Percentiles rank a stretch among this genome's conserved stretches.
These are phyloP conservation scores for Saururus chinensis DNA, from an alignment of 164 flowering plant genomes.

Conservation along the genomic window DNA sequence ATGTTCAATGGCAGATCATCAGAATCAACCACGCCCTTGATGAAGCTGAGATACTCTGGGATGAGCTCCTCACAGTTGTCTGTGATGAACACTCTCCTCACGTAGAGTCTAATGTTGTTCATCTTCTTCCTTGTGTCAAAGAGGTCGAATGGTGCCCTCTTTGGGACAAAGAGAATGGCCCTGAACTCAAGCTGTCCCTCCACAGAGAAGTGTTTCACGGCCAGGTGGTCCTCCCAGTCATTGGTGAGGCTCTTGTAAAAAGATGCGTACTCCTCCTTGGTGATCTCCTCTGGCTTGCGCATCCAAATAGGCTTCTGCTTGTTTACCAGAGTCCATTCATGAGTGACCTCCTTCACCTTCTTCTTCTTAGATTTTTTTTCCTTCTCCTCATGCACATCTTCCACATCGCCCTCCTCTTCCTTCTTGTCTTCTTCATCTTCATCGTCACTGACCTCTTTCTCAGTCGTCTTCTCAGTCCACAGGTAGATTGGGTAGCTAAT, in stretches of 20 bases:
- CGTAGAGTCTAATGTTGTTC: conserved; percentile 63
- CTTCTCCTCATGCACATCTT: conserved; percentile 47
- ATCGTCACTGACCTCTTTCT: conserved; percentile 44
- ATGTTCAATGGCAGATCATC: conserved; percentile 61
- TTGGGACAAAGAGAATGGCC: conserved; percentile 51
- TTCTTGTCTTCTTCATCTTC: conserved; percentile 38
- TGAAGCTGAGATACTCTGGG: conserved; percentile 46
- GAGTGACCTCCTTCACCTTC: conserved; percentile 47
- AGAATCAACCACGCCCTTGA: conserved; percentile 56
- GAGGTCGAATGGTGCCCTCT: conserved; percentile 53
- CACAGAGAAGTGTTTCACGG: conserved; percentile 52
- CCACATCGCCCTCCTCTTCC: conserved; percentile 42
- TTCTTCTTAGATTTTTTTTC: conserved; percentile 41
- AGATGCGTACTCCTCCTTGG: conserved; percentile 54
- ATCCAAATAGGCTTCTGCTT: conserved; percentile 57
- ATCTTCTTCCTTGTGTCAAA: conserved; percentile 53
- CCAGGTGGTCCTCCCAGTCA: conserved; percentile 58
- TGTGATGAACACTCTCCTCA: conserved; percentile 49
- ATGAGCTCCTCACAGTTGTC: conserved; percentile 61
- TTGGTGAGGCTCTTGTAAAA: conserved; percentile 66
- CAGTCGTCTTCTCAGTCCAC: conserved; percentile 53
- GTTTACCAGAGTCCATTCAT: conserved; percentile 48
- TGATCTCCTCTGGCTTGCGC: conserved; percentile 51
- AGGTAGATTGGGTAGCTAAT: conserved; percentile 53
- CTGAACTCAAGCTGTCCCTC: conserved; percentile 63